Conservation (phyloP, 148 eudicot genomes). For the Rhododendron simsii region DNA sequence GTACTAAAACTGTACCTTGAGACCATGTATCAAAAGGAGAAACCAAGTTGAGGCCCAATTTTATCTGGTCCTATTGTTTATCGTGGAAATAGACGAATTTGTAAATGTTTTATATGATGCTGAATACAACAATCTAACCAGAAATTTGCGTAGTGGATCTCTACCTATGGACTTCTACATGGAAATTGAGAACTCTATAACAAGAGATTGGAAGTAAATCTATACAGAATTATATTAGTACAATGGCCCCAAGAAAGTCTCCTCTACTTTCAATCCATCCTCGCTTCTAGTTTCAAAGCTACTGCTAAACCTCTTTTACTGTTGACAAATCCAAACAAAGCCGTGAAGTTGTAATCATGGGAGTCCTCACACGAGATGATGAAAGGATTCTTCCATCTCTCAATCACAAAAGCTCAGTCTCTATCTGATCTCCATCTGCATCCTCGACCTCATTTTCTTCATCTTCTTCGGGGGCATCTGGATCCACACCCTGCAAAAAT, state of each 20-base stretch:
- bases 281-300: neutral
- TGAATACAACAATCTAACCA: no score
- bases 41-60: neutral
- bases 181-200: neutral
- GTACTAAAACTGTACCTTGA: neutral
- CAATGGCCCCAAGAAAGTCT: neutral
- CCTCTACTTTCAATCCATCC: neutral
- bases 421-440: slow-evolving; percentile 83
- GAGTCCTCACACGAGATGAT: neutral
- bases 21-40: no score
- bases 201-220: neutral
- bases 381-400: neutral
- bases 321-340: neutral
- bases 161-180: neutral
- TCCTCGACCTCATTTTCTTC: slow-evolving; percentile 93
- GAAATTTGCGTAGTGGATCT: neutral
- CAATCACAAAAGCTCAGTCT: slow-evolving; percentile 64
- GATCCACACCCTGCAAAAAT: slow-evolving; percentile 83
- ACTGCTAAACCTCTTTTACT: neutral
- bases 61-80: neutral
- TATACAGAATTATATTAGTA: neutral
- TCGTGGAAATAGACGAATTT: neutral
- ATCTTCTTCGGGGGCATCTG: slow-evolving; percentile 98
- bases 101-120: neutral
- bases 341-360: neutral